Conservation (phyloP, 2,329 filamentous ascomycete genomes). For the Colletotrichum karsti region DNA sequence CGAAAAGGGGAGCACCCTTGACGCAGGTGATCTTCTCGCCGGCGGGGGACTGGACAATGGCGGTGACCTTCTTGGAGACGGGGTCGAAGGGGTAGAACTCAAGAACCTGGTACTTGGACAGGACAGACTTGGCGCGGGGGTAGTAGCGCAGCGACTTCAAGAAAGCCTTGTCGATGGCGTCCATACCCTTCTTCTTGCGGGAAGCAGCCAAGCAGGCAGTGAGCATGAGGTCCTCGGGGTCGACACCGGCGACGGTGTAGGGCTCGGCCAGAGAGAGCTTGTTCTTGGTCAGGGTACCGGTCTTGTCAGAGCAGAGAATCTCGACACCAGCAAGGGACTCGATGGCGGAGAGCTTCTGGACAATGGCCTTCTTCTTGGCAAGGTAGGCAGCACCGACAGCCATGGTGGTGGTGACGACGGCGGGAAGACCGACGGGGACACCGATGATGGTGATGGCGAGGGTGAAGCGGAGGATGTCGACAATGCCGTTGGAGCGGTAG, state of each 20-base stretch:
- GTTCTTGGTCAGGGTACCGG: slow-evolving; percentile 92
- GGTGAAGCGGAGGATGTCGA: slow-evolving; percentile 83
- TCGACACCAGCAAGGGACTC: slow-evolving; percentile 93
- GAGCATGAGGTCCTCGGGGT: slow-evolving; percentile 89
- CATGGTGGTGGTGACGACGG: slow-evolving; percentile 94
- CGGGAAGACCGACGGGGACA: slow-evolving; percentile 92
- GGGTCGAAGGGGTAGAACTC: slow-evolving; percentile 91
- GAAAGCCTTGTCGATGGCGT: slow-evolving; percentile 95
- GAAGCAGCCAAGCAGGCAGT: slow-evolving; percentile 90
- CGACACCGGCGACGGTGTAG: slow-evolving; percentile 83
- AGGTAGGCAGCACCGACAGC: slow-evolving; percentile 92
- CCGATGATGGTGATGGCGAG: slow-evolving; percentile 91
- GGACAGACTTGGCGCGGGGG: slow-evolving; percentile 80
- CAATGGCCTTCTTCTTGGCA: slow-evolving; percentile 91
- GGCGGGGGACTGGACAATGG: slow-evolving; percentile 82
- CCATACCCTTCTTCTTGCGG: slow-evolving; percentile 95
- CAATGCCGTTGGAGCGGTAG: slow-evolving; percentile 85
- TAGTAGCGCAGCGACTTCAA: slow-evolving; percentile 86
- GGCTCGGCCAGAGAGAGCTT: slow-evolving; percentile 89
- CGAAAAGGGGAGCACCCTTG: slow-evolving; percentile 89
- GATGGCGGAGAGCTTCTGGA: slow-evolving; percentile 91
- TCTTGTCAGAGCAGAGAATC: slow-evolving; percentile 95
- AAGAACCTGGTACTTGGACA: slow-evolving; percentile 85
- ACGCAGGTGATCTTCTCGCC: slow-evolving; percentile 89
- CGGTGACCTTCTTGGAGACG: slow-evolving; percentile 91